These are phyloP conservation scores for Avena sativa DNA, from an alignment of 176 grass and related monocot species.

Conservation along the genomic window DNA sequence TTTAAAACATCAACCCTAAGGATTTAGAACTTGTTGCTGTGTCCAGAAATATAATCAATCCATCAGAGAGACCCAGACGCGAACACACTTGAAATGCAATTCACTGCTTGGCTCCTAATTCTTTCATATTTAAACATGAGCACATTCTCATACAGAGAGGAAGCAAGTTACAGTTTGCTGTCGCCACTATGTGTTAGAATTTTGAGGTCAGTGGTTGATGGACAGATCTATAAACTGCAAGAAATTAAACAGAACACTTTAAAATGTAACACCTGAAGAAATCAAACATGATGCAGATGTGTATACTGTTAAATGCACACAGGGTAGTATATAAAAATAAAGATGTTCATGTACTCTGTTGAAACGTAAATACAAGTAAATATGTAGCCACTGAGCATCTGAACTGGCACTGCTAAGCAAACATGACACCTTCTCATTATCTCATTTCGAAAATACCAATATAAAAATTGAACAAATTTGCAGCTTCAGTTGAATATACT, in stretches of 20 bases:
- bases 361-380: conserved; percentile 3
- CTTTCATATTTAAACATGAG: background rate
- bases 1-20: background rate
- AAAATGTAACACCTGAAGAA: background rate
- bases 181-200: background rate
- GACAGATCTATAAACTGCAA: background rate
- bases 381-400: background rate
- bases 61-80: background rate
- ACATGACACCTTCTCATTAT: conserved; percentile 6
- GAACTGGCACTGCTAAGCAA: conserved; percentile 3
- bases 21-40: background rate
- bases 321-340: background rate
- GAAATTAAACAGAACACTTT: background rate
- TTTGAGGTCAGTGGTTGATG: background rate
- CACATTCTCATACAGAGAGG: background rate
- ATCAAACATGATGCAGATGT: background rate
- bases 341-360: background rate
- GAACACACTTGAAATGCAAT: background rate
- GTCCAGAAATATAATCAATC: background rate
- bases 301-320: background rate
- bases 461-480: background rate
- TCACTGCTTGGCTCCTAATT: background rate
- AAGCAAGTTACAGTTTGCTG: background rate
- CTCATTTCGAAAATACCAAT: conserved; percentile 2
- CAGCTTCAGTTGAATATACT: conserved; percentile 10